Percentiles rank a stretch among this genome's conserved stretches.
Conservation (phyloP, 2,329 filamentous ascomycete genomes). For the Claviceps digitariae region DNA sequence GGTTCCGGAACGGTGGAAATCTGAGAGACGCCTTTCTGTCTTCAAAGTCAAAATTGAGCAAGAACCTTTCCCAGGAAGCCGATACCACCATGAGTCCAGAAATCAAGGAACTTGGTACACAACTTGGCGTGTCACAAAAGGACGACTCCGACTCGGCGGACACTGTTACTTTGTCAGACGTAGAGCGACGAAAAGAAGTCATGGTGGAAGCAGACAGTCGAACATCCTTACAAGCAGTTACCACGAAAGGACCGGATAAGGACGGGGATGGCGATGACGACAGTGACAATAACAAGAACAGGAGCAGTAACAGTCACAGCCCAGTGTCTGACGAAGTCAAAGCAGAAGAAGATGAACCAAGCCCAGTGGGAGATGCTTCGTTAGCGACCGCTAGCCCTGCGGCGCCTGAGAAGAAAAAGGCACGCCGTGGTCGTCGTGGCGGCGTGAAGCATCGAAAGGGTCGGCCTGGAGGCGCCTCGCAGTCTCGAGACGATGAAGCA, state of each 20-base stretch:
- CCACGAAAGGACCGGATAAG: background rate
- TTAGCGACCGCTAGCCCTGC: background rate
- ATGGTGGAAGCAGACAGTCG: background rate
- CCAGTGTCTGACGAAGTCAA: background rate
- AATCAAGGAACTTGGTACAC: background rate
- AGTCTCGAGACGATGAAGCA: slow-evolving; percentile 34
- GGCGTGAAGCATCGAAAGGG: slow-evolving; percentile 54
- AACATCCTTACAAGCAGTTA: background rate
- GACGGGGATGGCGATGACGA: background rate
- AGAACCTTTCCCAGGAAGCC: background rate
- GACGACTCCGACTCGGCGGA: background rate
- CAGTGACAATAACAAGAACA: background rate
- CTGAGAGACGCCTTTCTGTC: slow-evolving; percentile 13
- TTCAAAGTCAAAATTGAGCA: slow-evolving; percentile 3
- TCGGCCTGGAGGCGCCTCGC: slow-evolving; percentile 38
- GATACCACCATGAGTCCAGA: background rate
- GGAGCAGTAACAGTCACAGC: background rate
- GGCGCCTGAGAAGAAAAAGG: slow-evolving; percentile 44
- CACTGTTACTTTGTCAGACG: background rate
- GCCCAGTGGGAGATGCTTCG: background rate
- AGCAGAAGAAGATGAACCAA: background rate
- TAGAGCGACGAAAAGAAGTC: background rate
- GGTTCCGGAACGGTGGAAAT: slow-evolving; percentile 18
- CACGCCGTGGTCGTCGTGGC: slow-evolving; percentile 57
- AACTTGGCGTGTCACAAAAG: background rate